phyloP scores from a whole-genome alignment of 177 flowering plant genomes.

The Vitis hybrid region DNA sequence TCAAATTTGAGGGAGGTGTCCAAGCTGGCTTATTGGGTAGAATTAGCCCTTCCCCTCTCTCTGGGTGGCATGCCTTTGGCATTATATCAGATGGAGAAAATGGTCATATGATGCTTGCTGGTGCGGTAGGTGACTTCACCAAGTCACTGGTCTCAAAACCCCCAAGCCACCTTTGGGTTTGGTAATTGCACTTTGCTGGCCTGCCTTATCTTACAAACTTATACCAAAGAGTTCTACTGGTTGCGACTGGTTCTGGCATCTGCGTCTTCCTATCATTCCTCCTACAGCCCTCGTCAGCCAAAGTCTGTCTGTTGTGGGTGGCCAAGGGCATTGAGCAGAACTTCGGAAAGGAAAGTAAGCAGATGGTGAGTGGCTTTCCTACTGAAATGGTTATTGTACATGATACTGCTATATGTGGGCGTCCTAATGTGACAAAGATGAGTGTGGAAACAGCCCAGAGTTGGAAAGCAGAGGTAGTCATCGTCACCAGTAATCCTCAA shows the following conservation, averaged over 20 bases:
- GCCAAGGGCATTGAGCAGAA: conserved; percentile 34
- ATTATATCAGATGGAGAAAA: conserved; percentile 35
- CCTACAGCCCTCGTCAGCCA: conserved; percentile 28
- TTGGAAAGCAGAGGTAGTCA: conserved; percentile 33
- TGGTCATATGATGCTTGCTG: conserved; percentile 43
- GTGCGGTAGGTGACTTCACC: conserved; percentile 45
- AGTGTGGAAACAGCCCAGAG: conserved; percentile 21
- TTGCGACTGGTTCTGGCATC: conserved; percentile 42
- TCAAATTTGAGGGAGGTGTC: conserved; percentile 34
- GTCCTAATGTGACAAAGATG: conserved; percentile 33
- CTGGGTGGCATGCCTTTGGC: conserved; percentile 64
- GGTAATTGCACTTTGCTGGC: conserved; percentile 35
- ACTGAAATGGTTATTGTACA: conserved; percentile 36
- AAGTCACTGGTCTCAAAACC: conserved; percentile 35
- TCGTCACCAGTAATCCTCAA: conserved; percentile 41
- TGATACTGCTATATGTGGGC: conserved; percentile 32
- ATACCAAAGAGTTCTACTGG: conserved; percentile 32
- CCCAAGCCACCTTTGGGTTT: conserved; percentile 38
- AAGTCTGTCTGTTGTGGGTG: conserved; percentile 32
- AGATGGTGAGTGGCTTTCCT: conserved; percentile 26
- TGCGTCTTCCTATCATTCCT: conserved; percentile 39
- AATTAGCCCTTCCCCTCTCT: conserved; percentile 50
- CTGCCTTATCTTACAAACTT: conserved; percentile 36
- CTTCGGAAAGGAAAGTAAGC: conserved; percentile 31
- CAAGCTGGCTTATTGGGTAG: conserved; percentile 33